Evolutionary conservation across 768 basidiomycete species (phyloP).

Genomic region (Termitomyces sp.): DNA sequence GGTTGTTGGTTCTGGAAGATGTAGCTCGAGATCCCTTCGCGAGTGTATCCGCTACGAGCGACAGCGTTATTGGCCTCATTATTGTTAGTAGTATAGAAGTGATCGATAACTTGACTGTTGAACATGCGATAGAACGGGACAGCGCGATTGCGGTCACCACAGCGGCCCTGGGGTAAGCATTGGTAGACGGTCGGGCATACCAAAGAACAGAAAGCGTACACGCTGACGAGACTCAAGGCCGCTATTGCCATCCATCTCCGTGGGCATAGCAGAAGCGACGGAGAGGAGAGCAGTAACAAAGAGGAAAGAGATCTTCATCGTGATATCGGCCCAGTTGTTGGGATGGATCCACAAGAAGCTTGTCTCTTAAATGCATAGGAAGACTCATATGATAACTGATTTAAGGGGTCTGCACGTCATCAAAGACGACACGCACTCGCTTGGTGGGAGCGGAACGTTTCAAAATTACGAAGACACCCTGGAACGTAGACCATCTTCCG

Average conservation of each 20-base stretch:
- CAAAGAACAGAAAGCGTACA: not conserved
- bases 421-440: not conserved
- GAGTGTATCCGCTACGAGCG: not conserved
- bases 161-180: not conserved
- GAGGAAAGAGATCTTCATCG: constrained; percentile 8
- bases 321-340: not conserved
- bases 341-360: too few relatives aligned
- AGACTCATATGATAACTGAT: not conserved
- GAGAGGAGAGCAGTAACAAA: not conserved
- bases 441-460: not conserved
- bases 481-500: not conserved
- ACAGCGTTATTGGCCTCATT: constrained; percentile 8
- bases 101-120: constrained; percentile 1
- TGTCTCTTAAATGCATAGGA: not conserved
- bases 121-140: constrained; percentile 1
- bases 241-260: not conserved
- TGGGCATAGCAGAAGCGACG: not conserved
- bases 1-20: constrained; percentile 5
- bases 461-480: not conserved
- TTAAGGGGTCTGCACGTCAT: not conserved
- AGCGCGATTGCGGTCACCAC: not conserved
- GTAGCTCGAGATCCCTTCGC: constrained; percentile 10
- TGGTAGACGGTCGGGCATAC: too few relatives aligned
- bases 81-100: constrained; percentile 12
- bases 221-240: not conserved